phyloP scores from a whole-genome alignment of 306 rosid genomes.

The Cajanus cajan region DNA sequence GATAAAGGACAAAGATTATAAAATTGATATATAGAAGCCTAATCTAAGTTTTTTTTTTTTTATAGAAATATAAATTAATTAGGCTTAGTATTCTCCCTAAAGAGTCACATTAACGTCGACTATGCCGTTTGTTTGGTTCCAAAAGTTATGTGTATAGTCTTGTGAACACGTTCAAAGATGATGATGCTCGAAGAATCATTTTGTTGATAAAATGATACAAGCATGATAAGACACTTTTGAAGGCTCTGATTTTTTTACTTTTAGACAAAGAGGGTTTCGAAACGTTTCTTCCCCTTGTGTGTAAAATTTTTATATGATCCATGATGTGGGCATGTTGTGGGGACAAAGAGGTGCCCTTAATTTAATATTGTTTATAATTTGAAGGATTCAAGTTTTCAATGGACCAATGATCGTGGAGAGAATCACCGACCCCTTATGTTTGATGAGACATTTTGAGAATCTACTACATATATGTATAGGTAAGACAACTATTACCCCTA shows the following conservation, averaged over 20 bases:
- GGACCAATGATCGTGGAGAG: slow-evolving; percentile 43
- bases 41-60: slow-evolving; percentile 23
- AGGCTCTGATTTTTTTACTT: slow-evolving; percentile 24
- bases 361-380: slow-evolving; percentile 34
- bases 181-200: slow-evolving; percentile 36
- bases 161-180: slow-evolving; percentile 37
- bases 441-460: slow-evolving; percentile 77
- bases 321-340: slow-evolving; percentile 43
- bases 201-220: slow-evolving; percentile 34
- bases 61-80: not conserved
- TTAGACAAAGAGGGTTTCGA: slow-evolving; percentile 31
- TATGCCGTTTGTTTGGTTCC: slow-evolving; percentile 44
- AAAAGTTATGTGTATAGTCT: slow-evolving; percentile 39
- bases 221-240: slow-evolving; percentile 50
- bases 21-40: slow-evolving; percentile 23
- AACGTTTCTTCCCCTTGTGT: slow-evolving; percentile 31
- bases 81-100: slow-evolving; percentile 25
- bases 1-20: slow-evolving; percentile 47
- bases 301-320: not conserved
- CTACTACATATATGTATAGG: slow-evolving; percentile 27
- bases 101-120: slow-evolving; percentile 29
- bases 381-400: slow-evolving; percentile 35
- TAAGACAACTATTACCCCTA: slow-evolving; percentile 27
- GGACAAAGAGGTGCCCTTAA: slow-evolving; percentile 37
- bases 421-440: slow-evolving; percentile 51